Base-by-base conservation (phyloP, 2,329 filamentous ascomycete genomes). In the Didymellaceae sp. region DNA sequence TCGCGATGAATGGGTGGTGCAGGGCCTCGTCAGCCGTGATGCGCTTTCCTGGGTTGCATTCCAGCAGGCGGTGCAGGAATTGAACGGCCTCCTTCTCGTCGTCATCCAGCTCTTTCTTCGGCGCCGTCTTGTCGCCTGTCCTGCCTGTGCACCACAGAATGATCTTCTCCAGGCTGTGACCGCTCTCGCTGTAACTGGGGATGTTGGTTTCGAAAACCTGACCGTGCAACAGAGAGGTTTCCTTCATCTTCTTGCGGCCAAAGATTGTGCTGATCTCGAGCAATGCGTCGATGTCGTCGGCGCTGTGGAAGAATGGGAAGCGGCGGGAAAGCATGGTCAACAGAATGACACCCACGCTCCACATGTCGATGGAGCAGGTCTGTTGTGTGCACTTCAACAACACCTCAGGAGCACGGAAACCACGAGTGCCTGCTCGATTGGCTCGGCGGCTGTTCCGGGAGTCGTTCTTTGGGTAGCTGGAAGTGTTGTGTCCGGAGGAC, bases 221-320 rank as follows among this genome's bases (percentile, higher is more conserved):
- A 1, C 94, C 94, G 67, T 99, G 94, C 41, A 96, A 79, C 14
- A 91, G 78, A 0, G 90, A 91, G 3, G 88, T 89, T 25, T 84
- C 79, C 67, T 88, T 89, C 93, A 99, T 97, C 51, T 87, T 86
- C 68, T 84, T 86, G 32, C 82, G 82, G 40, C 94, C 94, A 71
- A 97, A 97, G 54, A 99, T 96, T 51, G 91, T 96, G 26, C 92
- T 90, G 60, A 99, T 95, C 74, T 99, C 94, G 61, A 99, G 93
- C 82, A 97, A 88, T 42, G 94, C 94, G 68, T 99, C 94, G 38
- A 99, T 89, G 65, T 99, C 94, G 71, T 99, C 94, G n/a, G 91
- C 88, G 35, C 90, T 96, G 75, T 99, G 97, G 81, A 99, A 99
- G 75, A 99, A 99, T 1, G 94, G 94, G 65, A 99, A 99, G 4